Evolutionary conservation across 2,329 filamentous ascomycete species (phyloP), one percentile per base, ranked within the genome.

Genomic region (Dendrostoma leiphaemia): DNA sequence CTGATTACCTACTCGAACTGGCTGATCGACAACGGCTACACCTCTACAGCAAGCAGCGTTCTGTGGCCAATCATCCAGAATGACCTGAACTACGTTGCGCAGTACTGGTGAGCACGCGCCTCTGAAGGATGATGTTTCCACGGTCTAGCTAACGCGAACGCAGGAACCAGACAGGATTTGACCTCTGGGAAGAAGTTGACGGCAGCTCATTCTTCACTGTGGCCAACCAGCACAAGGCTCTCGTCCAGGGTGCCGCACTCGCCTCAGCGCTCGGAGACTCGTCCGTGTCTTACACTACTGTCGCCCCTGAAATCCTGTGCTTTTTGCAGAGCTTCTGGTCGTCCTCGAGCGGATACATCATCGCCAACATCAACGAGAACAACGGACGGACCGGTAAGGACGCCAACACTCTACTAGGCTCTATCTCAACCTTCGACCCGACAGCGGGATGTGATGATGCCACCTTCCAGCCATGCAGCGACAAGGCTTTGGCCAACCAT

Each of bases 181-280:
- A 95, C 67, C 78, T 95, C 3, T 94, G 90, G 90, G 90, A 94
- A 67, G 90, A 94, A 67, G 82, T 92, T 13, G 74, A 77, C 23
- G 88, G 89, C 37, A 85, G 82, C 21, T 91, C 88, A 0, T 94
- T 92, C 75, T 95, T 93, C 70, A 94, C 90, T 1, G 73, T 85
- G 29, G 82, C 84, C 3, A 79, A 81, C 37, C 83, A 89, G 57
- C 84, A 93, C 66, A 83, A 89, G 73, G 79, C 83, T n/a, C 74
- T 86, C 13, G 74, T 85, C 6, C 84, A 89, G 70, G 90, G 90
- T 6, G 82, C 77, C 51, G 74, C 77, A 3, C 77, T 94, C 15
- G 89, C 90, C 4, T 69, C 70, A n/a, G 73, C 75, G 19, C 76
- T 93, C 6, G 84, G 84, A 15, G 76, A 81, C 49, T 76, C 78